These are phyloP conservation scores for Naganishia kalamii DNA, from an alignment of 768 basidiomycete species.

Conservation along the genomic window DNA sequence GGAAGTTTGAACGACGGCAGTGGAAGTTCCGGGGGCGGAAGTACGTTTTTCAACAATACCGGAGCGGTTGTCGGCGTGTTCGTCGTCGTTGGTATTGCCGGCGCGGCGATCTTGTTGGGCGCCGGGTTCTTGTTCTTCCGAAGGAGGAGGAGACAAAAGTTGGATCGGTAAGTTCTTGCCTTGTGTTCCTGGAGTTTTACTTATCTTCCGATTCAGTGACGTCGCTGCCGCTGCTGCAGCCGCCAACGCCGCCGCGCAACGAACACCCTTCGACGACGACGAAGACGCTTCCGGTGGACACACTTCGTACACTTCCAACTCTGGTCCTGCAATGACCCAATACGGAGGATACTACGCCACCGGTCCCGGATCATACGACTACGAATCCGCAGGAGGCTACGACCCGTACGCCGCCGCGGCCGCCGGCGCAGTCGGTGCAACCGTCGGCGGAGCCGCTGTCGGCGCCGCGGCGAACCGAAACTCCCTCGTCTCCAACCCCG, in stretches of 20 bases:
- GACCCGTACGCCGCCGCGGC: constrained; percentile 40
- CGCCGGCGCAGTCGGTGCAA: constrained; percentile 18
- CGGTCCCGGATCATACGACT: constrained; percentile 39
- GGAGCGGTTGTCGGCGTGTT: constrained; percentile 71
- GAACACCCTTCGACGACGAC: constrained; percentile 43
- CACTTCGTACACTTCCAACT: constrained; percentile 20
- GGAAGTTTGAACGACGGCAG: constrained; percentile 38
- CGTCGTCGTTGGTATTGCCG: constrained; percentile 64
- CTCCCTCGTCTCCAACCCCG: neutral
- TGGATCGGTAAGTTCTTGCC: constrained; percentile 33
- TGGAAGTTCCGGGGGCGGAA: constrained; percentile 20
- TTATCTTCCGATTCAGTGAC: constrained; percentile 25
- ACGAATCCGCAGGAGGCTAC: constrained; percentile 42
- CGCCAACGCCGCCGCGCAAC: constrained; percentile 37
- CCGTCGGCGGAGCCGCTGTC: constrained; percentile 20
- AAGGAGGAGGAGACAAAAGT: constrained; percentile 39
- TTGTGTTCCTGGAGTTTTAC: neutral
- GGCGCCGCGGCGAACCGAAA: constrained; percentile 19
- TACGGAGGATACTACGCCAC: constrained; percentile 42
- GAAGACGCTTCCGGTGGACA: constrained; percentile 31
- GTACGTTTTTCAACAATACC: constrained; percentile 57
- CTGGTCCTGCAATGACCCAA: constrained; percentile 38
- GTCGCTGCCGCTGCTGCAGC: constrained; percentile 44
- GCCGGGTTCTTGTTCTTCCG: constrained; percentile 49
- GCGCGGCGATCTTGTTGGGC: constrained; percentile 51